Evolutionary conservation across 179 eudicot genomes (phyloP).

Genomic region (Carnegiea gigantea): DNA sequence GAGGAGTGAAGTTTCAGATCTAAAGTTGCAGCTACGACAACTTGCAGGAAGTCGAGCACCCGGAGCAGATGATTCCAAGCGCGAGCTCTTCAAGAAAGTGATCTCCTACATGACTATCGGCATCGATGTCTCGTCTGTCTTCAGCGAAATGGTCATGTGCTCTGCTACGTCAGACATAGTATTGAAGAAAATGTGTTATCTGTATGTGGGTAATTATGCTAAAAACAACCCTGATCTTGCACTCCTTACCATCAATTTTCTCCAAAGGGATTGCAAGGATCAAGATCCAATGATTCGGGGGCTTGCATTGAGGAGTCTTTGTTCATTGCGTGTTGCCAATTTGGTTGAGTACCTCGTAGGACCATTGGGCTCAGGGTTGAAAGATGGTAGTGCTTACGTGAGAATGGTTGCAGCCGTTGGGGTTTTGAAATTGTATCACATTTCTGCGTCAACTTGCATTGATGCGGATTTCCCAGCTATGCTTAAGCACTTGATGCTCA

Average conservation of each 20-base stretch:
- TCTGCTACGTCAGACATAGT: conserved; percentile 98
- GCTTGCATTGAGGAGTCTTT: conserved; percentile 93
- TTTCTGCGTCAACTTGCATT: conserved; percentile 80
- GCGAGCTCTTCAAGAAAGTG: conserved; percentile 91
- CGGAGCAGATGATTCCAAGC: conserved; percentile 77
- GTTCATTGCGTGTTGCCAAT: conserved; percentile 81
- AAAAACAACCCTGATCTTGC: conserved; percentile 92
- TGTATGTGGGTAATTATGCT: conserved; percentile 97
- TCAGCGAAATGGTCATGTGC: conserved; percentile 99
- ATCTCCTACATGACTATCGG: conserved; percentile 97
- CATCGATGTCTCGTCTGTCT: conserved; percentile 85
- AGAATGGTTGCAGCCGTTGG: conserved; percentile 88
- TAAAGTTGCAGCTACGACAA: conserved; percentile 87
- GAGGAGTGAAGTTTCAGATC: conserved; percentile 93
- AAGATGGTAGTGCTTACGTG: conserved; percentile 85
- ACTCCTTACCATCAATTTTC: conserved; percentile 89
- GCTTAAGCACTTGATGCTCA: conserved; percentile 89
- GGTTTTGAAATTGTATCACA: conserved; percentile 90
- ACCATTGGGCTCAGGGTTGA: conserved; percentile 81
- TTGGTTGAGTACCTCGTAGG: conserved; percentile 97
- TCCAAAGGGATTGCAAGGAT: conserved; percentile 94
- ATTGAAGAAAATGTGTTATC: conserved; percentile 95
- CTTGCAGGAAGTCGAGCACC: conserved; percentile 93
- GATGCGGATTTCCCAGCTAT: conserved; percentile 78
- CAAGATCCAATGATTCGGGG: conserved; percentile 98